Evolutionary conservation across 2,329 filamentous ascomycete genomes (phyloP), one percentile per base, ranked within the genome.

Genomic region (Sordariomycetes sp.): DNA sequence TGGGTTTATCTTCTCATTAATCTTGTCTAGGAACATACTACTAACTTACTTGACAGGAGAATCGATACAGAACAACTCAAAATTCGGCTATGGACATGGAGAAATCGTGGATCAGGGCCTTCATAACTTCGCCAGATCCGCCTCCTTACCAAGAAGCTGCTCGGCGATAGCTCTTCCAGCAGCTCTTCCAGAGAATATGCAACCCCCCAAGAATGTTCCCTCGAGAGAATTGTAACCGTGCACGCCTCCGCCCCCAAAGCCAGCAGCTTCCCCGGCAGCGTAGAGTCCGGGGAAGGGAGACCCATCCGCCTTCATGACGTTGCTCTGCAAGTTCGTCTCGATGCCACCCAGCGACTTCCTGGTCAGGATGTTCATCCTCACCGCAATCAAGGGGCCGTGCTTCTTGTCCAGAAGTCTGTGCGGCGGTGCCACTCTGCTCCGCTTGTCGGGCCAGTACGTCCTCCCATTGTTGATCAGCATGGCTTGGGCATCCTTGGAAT

Each of bases 191-290:
- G 73, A 77, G 43, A 79, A 79, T 43, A 79, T 76, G 38, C 74
- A 79, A 1, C 74, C 74, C 11, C 74, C 74, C 4, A 79, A 44
- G 45, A 79, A 79, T 0, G 74, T 78, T 1, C 75, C 74, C 49
- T 79, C 74, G 23, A 79, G 64, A 2, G 74, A 70, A 43, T 61
- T 75, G 44, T 79, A 78, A 0, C 74, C 75, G 42, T 79, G 75
- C 1, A 78, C 69, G 12, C 75, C 74, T 3, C 74, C 74, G 3
- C 75, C 74, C 0, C 74, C 74, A 37, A 79, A 79, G 0, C 74
- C 74, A 0, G 73, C 72, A 2, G 59, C 70, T 47, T 79, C 74
- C 6, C 74, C 74, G 0, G 73, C 74, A 1, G 74, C 72, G 36
- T 76, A 79, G 11, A 79, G 44, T 0, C 72, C 72, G 0, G 65